Conservation (phyloP, 306 rosid species). For the Comarum palustre region DNA sequence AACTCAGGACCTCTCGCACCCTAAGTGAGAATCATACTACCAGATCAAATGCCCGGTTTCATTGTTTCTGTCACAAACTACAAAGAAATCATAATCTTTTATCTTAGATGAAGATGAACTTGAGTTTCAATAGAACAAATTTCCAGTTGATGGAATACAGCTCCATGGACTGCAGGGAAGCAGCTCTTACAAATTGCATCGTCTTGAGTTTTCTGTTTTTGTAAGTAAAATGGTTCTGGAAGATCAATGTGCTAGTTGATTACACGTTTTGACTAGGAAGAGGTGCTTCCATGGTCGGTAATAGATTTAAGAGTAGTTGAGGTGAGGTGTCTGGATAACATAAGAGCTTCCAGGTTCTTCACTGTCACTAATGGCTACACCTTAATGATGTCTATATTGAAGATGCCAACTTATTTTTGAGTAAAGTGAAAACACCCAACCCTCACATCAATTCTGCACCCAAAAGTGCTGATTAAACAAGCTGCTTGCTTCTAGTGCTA, state of each 20-base stretch:
- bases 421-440: constrained; percentile 13
- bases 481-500: constrained; percentile 40
- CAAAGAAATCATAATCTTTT: neutral
- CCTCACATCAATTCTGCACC: constrained; percentile 2
- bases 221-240: neutral
- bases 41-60: constrained; percentile 23
- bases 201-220: neutral
- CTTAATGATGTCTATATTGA: neutral
- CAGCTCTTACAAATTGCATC: neutral
- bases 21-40: constrained; percentile 75
- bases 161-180: neutral
- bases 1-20: constrained; percentile 74
- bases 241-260: neutral
- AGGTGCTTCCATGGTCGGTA: constrained; percentile 10
- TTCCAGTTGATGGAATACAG: neutral
- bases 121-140: neutral
- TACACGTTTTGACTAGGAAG: neutral
- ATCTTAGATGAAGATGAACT: neutral
- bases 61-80: fast-evolving
- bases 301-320: constrained; percentile 8
- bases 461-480: constrained; percentile 32
- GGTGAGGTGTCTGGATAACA: constrained; percentile 30
- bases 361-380: constrained; percentile 28
- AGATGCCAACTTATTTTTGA: constrained; percentile 25
- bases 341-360: constrained; percentile 17